Conservation (phyloP, 2,329 filamentous ascomycete species). For the Camptophora hylomeconis region DNA sequence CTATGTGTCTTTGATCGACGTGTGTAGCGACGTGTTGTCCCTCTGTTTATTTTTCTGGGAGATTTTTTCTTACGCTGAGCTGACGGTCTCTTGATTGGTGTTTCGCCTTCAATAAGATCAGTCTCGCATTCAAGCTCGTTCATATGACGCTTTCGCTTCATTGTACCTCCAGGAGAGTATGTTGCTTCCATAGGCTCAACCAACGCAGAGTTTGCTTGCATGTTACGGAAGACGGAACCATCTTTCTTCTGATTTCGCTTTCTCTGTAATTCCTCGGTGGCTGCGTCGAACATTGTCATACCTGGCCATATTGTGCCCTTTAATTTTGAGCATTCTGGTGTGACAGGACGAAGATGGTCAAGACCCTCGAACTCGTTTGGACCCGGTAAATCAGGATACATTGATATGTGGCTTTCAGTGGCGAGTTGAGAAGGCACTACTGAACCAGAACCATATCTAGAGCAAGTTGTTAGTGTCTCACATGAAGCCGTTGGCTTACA, state of each 20-base stretch:
- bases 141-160: slow-evolving; percentile 32
- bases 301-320: slow-evolving; percentile 38
- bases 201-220: slow-evolving; percentile 31
- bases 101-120: slow-evolving; percentile 33
- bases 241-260: slow-evolving; percentile 41
- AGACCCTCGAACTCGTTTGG: no score
- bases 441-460: no score
- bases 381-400: no score
- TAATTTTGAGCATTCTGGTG: slow-evolving; percentile 25
- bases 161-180: slow-evolving; percentile 30
- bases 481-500: not conserved
- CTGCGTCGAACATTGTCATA: slow-evolving; percentile 40
- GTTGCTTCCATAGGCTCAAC: slow-evolving; percentile 35
- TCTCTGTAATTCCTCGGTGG: slow-evolving; percentile 34
- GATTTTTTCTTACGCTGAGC: slow-evolving; percentile 23
- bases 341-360: no score
- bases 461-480: no score
- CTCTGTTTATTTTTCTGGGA: slow-evolving; percentile 22
- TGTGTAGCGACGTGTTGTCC: no score
- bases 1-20: slow-evolving; percentile 6
- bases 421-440: no score
- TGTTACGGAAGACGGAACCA: slow-evolving; percentile 29
- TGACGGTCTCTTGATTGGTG: slow-evolving; percentile 20
- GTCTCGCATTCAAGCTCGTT: slow-evolving; percentile 36
- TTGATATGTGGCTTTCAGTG: no score